A percentile compares a stretch with the other conserved stretches of the same genome.
Evolutionary conservation across 2,329 filamentous ascomycete genomes (phyloP).

Genomic region (Didymella lethalis): DNA sequence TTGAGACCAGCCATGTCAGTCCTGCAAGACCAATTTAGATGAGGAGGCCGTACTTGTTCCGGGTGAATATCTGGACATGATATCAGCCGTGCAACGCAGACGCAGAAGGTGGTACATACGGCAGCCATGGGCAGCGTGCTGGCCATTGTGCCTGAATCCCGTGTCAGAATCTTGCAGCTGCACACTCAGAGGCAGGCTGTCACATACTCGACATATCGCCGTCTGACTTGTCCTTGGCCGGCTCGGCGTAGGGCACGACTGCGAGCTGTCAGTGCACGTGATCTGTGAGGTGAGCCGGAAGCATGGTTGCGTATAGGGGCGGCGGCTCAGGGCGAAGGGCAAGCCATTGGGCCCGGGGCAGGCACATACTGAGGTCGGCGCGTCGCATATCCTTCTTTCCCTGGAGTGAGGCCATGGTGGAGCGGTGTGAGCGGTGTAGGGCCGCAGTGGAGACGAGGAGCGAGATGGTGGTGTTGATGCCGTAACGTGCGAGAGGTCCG

Average conservation of each 20-base stretch:
- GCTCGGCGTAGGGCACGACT: constrained; percentile 91
- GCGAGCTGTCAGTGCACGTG: constrained; percentile 41
- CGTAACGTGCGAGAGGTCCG: constrained; percentile 17
- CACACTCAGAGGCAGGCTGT: constrained; percentile 1
- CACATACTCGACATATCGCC: constrained; percentile 74
- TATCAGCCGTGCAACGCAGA: constrained; percentile 39
- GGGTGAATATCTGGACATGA: constrained; percentile 75
- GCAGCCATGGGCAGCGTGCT: constrained; percentile 95
- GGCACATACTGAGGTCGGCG: constrained; percentile 71
- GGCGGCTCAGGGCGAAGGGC: constrained; percentile 1
- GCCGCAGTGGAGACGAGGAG: constrained; percentile 27
- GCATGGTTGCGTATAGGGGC: constrained; percentile 20
- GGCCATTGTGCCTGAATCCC: constrained; percentile 63
- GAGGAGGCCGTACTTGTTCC: constrained; percentile 72
- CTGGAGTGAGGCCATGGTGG: constrained; percentile 65
- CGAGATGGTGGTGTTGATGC: constrained; percentile 22
- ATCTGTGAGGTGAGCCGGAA: constrained; percentile 20
- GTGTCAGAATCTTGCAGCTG: constrained; percentile 12
- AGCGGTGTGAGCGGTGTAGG: constrained; percentile 26
- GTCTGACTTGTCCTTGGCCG: constrained; percentile 68
- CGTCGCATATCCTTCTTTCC: constrained; percentile 76
- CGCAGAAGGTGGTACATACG: constrained; percentile 55
- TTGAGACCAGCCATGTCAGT: constrained; percentile 31
- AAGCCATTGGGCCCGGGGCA: constrained; percentile 10
- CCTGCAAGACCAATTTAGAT: constrained; percentile 18